Base-by-base conservation (phyloP, 257 asterid genomes). In the Eustoma russellianum region DNA sequence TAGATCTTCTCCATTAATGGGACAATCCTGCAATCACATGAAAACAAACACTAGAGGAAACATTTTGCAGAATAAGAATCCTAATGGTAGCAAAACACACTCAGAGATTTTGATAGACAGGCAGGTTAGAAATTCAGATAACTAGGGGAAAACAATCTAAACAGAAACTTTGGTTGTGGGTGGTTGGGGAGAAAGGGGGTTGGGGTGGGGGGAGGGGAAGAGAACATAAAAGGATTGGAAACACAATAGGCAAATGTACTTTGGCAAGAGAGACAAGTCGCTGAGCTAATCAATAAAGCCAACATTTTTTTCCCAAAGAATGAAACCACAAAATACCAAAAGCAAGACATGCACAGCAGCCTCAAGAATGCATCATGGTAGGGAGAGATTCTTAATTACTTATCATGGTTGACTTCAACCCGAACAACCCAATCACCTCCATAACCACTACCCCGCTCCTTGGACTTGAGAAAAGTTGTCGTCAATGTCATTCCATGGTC, bases 361-460 rank as follows among this genome's bases (percentile, higher is more conserved):
- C 48, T 17, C 5, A 34, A 14, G 24, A 28, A 68, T 56, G 62
- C 18, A 33, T 19, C 50, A 48, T 57, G 33, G 52, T 55, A 54
- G 66, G 66, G 18, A 44, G 52, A 19, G 43, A 34, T 41, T 53
- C 70, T 63, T 51, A 72, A 28, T 70, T 83, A 85, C 99, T 19
- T 76, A 60, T 92, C 77, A 24, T 73, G 67, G 51, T 79, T 81
- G 51, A 76, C 94, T 70, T 76, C 91, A 45, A 92, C 69, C 49
- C 91, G 83, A 70, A 77, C 77, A 18, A 88, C 91, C 99, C 99
- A 92, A 70, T 92, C 97, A 66, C 99, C 99, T 58, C 99, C 99
- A 67, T 85, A 92, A 60, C 97, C 94, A 65, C 99, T 85, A 44
- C 72, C 93, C 54, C 64, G 62, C 58, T 70, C 95, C 78, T 67